Conservation (phyloP, 2,329 filamentous ascomycete species). For the Pseudogymnoascus sp. region DNA sequence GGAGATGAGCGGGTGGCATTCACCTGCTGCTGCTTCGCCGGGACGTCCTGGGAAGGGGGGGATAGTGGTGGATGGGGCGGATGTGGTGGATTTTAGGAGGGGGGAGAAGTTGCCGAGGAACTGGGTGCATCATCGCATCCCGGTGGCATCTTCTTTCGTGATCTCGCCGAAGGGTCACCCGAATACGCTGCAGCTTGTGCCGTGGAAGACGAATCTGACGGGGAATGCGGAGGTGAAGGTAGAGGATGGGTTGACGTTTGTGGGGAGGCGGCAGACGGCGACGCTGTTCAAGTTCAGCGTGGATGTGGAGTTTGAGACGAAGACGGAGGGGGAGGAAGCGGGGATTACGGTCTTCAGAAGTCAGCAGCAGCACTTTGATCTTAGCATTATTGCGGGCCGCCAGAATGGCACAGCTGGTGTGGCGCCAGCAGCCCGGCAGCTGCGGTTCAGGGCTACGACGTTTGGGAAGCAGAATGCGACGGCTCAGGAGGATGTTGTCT, state of each 20-base stretch:
- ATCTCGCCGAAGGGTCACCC: neutral
- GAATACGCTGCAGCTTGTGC: neutral
- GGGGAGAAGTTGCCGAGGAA: neutral
- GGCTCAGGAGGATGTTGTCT: neutral
- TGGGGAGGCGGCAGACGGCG: neutral
- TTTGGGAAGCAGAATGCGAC: neutral
- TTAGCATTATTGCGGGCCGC: neutral
- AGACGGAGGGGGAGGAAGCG: neutral
- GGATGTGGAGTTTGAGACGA: neutral
- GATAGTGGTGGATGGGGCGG: neutral
- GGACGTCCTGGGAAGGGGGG: too few relatives aligned
- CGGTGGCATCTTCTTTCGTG: neutral
- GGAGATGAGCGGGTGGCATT: neutral
- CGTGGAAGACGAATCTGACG: neutral
- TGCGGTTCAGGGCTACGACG: neutral
- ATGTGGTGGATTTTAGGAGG: neutral
- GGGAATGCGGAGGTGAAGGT: neutral
- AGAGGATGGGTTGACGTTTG: neutral
- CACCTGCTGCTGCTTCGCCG: neutral
- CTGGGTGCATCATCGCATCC: neutral
- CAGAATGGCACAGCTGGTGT: too few relatives aligned
- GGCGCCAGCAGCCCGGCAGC: neutral
- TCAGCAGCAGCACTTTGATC: neutral
- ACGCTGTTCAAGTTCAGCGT: neutral
- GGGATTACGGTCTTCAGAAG: neutral